These are phyloP conservation scores for Wickerhamiella musiphila DNA, from an alignment of 805 yeast species.

Conservation along the genomic window DNA sequence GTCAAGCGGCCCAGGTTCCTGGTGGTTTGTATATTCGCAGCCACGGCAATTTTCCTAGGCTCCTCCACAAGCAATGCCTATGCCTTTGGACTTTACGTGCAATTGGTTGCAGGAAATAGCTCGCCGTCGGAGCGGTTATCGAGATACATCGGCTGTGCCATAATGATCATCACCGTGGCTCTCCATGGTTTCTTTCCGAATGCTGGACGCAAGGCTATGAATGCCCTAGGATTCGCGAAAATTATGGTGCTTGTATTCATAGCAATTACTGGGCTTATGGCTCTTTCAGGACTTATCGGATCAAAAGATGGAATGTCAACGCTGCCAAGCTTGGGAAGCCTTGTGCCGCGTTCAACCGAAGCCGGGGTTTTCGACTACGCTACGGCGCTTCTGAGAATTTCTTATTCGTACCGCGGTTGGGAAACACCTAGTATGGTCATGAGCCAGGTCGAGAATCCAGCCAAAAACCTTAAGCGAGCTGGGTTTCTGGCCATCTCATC, in stretches of 20 bases:
- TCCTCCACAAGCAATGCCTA: constrained; percentile 46
- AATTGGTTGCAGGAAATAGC: constrained; percentile 27
- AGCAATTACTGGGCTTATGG: constrained; percentile 31
- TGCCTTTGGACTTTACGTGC: constrained; percentile 45
- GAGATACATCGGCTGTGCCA: constrained; percentile 32
- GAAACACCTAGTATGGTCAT: constrained; percentile 50
- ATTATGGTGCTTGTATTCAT: constrained; percentile 33
- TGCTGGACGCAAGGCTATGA: constrained; percentile 35
- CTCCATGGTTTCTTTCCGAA: constrained; percentile 34
- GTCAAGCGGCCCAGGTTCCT: constrained; percentile 37
- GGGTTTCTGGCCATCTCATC: constrained; percentile 41
- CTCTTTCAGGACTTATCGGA: constrained; percentile 10
- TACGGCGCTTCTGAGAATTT: constrained; percentile 39
- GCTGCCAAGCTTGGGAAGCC: no score
- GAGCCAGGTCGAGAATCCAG: constrained; percentile 40
- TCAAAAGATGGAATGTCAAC: constrained; percentile 22
- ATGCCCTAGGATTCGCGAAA: constrained; percentile 37
- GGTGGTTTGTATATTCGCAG: constrained; percentile 32
- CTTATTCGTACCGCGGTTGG: constrained; percentile 55
- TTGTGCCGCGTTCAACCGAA: constrained; percentile 18
- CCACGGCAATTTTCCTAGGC: constrained; percentile 39
- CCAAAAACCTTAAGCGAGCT: constrained; percentile 37
- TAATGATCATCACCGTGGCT: constrained; percentile 25
- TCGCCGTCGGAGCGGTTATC: constrained; percentile 23
- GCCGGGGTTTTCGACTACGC: constrained; percentile 34